phyloP scores from a whole-genome alignment of 345 rosid species.

The Acer yangbiense region DNA sequence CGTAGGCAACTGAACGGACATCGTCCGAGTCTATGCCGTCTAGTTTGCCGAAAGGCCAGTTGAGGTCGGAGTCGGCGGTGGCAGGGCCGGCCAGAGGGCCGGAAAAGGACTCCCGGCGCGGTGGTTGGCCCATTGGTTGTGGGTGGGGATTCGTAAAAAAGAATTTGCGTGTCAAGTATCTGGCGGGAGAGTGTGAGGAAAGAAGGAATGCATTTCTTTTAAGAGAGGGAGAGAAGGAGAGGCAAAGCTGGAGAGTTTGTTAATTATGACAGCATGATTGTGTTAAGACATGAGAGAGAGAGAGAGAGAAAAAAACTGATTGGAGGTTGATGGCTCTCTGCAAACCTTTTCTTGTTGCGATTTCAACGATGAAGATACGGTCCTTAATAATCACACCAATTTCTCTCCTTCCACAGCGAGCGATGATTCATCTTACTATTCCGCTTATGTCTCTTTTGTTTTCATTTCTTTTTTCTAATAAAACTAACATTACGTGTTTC shows the following conservation, averaged over 20 bases:
- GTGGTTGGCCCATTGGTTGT: slow-evolving; percentile 44
- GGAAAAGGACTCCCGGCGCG: slow-evolving; percentile 55
- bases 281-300: slow-evolving; percentile 5
- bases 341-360: slow-evolving; percentile 6
- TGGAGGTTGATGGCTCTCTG: slow-evolving; percentile 4
- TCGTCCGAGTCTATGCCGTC: slow-evolving; percentile 59
- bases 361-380: slow-evolving; percentile 14
- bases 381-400: not conserved
- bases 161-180: slow-evolving; percentile 18
- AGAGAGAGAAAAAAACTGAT: slow-evolving; percentile 7
- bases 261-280: slow-evolving; percentile 38
- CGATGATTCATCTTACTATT: too few relatives aligned
- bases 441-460: not conserved
- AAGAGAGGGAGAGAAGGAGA: slow-evolving; percentile 14
- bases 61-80: slow-evolving; percentile 46
- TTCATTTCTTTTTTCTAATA: too few relatives aligned
- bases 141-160: not conserved
- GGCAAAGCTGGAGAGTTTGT: not conserved
- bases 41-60: slow-evolving; percentile 77
- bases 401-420: not conserved
- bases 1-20: slow-evolving; percentile 83
- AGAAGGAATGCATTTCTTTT: slow-evolving; percentile 38
- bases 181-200: slow-evolving; percentile 45
- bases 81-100: slow-evolving; percentile 39
- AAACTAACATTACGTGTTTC: too few relatives aligned